Conservation (phyloP, 257 asterid genomes). For the Cruciata laevipes region DNA sequence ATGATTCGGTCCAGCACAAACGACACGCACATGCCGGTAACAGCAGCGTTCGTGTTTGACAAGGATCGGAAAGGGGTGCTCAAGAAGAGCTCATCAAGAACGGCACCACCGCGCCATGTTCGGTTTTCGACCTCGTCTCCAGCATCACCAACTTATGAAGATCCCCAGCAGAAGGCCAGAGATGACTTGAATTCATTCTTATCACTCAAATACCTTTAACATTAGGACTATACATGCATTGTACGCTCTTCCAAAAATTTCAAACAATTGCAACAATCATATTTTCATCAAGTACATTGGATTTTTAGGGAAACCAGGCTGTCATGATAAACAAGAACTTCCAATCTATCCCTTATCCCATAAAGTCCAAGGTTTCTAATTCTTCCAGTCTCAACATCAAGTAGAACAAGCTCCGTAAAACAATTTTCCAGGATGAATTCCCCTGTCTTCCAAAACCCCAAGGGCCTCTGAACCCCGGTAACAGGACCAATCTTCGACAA, state of each 20-base stretch:
- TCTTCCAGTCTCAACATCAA: constrained; percentile 12
- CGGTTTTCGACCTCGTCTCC: constrained; percentile 54
- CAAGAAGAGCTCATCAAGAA: constrained; percentile 24
- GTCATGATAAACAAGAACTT: constrained; percentile 33
- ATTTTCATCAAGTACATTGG: background rate
- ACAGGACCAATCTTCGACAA: constrained; percentile 38
- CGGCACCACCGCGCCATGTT: constrained; percentile 31
- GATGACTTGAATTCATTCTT: constrained; percentile 60
- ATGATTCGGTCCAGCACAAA: constrained; percentile 43
- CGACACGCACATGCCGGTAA: constrained; percentile 51
- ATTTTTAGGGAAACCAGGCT: constrained; percentile 27
- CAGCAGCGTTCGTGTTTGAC: constrained; percentile 64
- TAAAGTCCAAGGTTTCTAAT: constrained; percentile 32
- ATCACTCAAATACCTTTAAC: constrained; percentile 15
- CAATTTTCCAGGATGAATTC: constrained; percentile 36
- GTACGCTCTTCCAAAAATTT: background rate
- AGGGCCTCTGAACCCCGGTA: constrained; percentile 42
- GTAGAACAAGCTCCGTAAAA: constrained; percentile 34
- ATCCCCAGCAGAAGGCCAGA: constrained; percentile 41
- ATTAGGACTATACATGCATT: too few relatives aligned
- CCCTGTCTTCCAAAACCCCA: constrained; percentile 37
- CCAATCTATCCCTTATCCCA: constrained; percentile 55
- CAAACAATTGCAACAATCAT: background rate
- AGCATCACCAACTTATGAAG: constrained; percentile 22
- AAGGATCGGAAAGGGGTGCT: constrained; percentile 57